Base-by-base conservation (phyloP, 2,329 filamentous ascomycete species). In the Septoria petroselini region DNA sequence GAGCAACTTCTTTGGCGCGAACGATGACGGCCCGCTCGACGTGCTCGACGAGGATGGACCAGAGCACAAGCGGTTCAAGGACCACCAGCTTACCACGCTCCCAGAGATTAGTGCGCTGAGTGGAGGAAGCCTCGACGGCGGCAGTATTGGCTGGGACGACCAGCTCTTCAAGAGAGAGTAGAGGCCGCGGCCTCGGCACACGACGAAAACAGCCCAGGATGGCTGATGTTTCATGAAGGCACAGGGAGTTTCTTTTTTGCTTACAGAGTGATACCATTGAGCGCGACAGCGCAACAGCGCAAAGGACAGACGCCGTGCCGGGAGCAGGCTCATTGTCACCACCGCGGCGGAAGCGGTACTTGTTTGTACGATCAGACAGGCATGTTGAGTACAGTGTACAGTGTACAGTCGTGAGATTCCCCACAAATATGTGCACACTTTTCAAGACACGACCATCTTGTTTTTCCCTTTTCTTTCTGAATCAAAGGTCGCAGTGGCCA, bases 121-220 rank as follows among this genome's bases (percentile, higher is more conserved):
- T 15, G 61, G 59, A 14, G 62, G 59, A 9, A 44, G 47, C 14
- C 38, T 61, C 15, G 54, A 53, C 19, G 58, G 57, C n/a, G 63
- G 64, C 14, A 59, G 57, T 30, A 51, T 66, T 15, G 64, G 63
- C 21, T 66, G 64, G 64, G 62, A 65, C 41, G 64, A 65, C 41
- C 30, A 52, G 19, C 25, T 59, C 43, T 66, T 66, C 45, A 60
- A 58, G 53, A 55, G 50, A 15, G 3, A 37, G 12, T 8, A 37
- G 34, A 15, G 4, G 8, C 18, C 7, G 15, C n/a, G 5, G 15
- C 14, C 7, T n/a, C n/a, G n/a, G n/a, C 3, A 18, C 5, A 37
- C n/a, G 8, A 37, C 3, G 15, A 18, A 15, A 14, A 18, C 12
- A 37, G 34, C 15, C 34, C 34, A 18, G 34, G 34, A 37, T 18